A percentile compares a stretch with the other conserved stretches of the same genome.
These are phyloP conservation scores for Mimosa bimucronata DNA, from an alignment of 306 rosid genomes.

Conservation along the genomic window DNA sequence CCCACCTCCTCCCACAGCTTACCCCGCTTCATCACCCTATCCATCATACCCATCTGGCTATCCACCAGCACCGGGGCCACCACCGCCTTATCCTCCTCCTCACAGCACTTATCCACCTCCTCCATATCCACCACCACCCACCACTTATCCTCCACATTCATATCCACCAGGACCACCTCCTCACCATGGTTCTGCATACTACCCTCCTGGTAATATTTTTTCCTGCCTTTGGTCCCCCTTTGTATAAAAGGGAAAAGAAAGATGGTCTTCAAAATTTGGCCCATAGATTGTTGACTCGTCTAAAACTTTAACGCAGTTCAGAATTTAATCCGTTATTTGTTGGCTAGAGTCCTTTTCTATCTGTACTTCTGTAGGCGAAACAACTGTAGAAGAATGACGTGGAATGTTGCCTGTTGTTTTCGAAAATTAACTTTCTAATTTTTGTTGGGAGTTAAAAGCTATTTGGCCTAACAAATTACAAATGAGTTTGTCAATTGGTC, in stretches of 20 bases:
- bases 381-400: background rate
- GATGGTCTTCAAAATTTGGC: background rate
- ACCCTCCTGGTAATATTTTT: conserved; percentile 53
- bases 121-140: conserved; percentile 23
- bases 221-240: background rate
- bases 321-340: background rate
- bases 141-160: conserved; percentile 14
- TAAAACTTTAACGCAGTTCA: background rate
- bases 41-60: conserved; percentile 12
- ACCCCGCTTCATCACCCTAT: conserved; percentile 7
- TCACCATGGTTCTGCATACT: conserved; percentile 27
- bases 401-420: background rate
- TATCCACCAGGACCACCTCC: conserved; percentile 15
- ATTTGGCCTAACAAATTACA: background rate
- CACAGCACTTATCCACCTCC: conserved; percentile 37
- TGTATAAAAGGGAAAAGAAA: background rate
- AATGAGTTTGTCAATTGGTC: background rate
- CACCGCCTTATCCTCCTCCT: conserved; percentile 37
- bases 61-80: conserved; percentile 31
- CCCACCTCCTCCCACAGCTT: conserved; percentile 8
- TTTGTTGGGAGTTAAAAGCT: background rate
- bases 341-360: too few species aligned
- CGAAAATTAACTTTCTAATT: too few species aligned
- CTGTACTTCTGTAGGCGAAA: too few species aligned
- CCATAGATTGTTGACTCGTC: background rate